Base-by-base conservation (phyloP, 2,329 filamentous ascomycete species). In the Xylogone sp. region DNA sequence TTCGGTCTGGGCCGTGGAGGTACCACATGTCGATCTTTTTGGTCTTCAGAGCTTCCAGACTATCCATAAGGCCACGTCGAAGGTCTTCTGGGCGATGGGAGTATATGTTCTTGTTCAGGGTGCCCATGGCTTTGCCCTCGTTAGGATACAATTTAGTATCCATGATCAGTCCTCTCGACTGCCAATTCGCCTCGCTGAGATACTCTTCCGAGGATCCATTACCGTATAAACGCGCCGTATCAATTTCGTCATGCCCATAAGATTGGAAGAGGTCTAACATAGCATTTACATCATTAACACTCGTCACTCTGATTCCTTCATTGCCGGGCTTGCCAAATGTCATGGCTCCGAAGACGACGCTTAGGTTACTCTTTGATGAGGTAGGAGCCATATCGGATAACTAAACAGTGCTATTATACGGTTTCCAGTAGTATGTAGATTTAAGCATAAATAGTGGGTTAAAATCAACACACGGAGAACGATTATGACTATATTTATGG, bases 171-270 rank as follows among this genome's bases (percentile, higher is more conserved):
- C 82, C 83, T 18, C 83, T 78, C 50, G 83, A 76, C 62, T 83
- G 76, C 81, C 82, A 88, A 24, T 76, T 74, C 1, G 81, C 80
- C 71, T 60, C 50, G 8, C 74, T 72, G 3, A 83, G 84, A 66
- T 78, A 86, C 18, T 74, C 77, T 64, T 90, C 87, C 48, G 87
- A 84, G 47, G 77, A 73, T 46, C 86, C 85, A 22, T 70, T 76
- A 43, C 85, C 74, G 56, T 90, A 90, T 2, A 76, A 65, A 13
- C 85, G 77, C 0, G 86, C 85, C 0, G 85, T 88, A 64, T 90
- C 86, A 48, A 90, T 67, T 61, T 90, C 86, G 60, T 81, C 78
- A 69, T 88, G 84, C n/a, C 85, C 85, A 60, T 82, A 75, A 21
- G 74, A 71, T 64, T 87, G 82, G 63, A 89, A 82, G 55, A 81